Conservation (phyloP, 2,329 filamentous ascomycete species). For the Akanthomyces lecanii region DNA sequence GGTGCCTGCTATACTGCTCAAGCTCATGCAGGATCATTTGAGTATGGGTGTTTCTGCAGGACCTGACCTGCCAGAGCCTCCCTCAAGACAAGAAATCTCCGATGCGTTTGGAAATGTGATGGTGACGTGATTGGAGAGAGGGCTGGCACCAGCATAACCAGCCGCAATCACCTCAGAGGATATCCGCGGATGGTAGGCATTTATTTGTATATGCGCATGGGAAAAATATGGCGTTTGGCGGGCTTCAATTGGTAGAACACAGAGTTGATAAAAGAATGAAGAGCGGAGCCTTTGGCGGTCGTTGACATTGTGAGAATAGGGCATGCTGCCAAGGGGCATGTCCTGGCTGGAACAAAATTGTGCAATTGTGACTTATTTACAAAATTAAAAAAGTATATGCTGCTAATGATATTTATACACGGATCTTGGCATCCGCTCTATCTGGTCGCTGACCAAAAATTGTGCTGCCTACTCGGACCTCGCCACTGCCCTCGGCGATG, state of each 20-base stretch:
- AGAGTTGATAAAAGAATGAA: neutral
- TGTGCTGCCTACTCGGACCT: slow-evolving; percentile 88
- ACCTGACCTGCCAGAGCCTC: slow-evolving; percentile 37
- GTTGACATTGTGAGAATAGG: neutral
- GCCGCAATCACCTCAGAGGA: neutral
- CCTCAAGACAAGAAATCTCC: slow-evolving; percentile 48
- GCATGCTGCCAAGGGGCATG: neutral
- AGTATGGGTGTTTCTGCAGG: slow-evolving; percentile 47
- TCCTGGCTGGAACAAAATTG: neutral
- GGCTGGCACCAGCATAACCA: neutral
- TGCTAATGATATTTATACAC: slow-evolving; percentile 31
- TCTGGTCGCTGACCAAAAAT: slow-evolving; percentile 84
- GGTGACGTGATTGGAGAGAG: slow-evolving; percentile 34
- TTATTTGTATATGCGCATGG: slow-evolving; percentile 9
- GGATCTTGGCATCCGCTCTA: slow-evolving; percentile 73
- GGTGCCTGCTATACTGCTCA: slow-evolving; percentile 75
- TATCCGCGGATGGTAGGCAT: neutral
- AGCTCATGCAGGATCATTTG: slow-evolving; percentile 82
- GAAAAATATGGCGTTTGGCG: slow-evolving; percentile 11
- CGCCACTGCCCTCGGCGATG: slow-evolving; percentile 74
- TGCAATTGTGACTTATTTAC: slow-evolving; percentile 2
- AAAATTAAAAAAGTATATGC: neutral
- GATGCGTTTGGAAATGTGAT: slow-evolving; percentile 54
- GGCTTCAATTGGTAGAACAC: neutral
- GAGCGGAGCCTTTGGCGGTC: neutral